Base-by-base conservation (phyloP, 2,329 filamentous ascomycete species). In the Xylariomycetidae sp. region DNA sequence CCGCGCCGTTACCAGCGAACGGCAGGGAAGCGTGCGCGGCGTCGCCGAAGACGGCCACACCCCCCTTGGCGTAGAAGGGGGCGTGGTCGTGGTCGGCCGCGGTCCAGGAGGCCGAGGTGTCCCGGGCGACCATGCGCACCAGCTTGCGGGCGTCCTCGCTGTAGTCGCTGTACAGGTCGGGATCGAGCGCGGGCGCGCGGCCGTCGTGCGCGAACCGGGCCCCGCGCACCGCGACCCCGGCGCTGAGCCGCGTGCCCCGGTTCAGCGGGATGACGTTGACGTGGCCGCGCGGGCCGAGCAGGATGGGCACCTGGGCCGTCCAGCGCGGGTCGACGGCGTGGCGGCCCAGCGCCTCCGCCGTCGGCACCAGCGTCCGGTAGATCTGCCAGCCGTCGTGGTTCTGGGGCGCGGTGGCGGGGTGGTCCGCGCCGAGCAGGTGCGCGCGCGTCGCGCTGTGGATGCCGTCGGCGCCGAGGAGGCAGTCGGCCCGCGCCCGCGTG, bases 381-480 rank as follows among this genome's bases (percentile, higher is more conserved):
- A 54, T 47, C 32, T 43, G 46, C 55, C 56, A 60, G 16, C 41
- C 38, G 24, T 59, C 56, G 29, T 55, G 50, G 40, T 58, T 57
- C 34, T 56, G 51, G 4, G 54, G 53, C 6, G 29, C 13, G 4
- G 50, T 44, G 10, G 56, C 54, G 3, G 53, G 50, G 27, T 59
- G 53, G 8, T 45, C 32, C 4, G 38, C 29, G 2, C 56, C 56
- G 2, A 62, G 48, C 5, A 61, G 30, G 33, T 54, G 48, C 9
- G 33, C 28, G 7, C 59, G 48, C 9, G 53, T 52, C 3, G 43
- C 16, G 35, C 53, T 56, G 38, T 58, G 58, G 12, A 62, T 50
- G 10, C 59, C 58, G 31, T 62, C 59, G 7, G 56, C 56, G 2
- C 53, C 55, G 6, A 61, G 40, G n/a, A 62, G 43, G 19, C 53